Base-by-base conservation (phyloP, 2,329 filamentous ascomycete species). In the Aspergillus latus region DNA sequence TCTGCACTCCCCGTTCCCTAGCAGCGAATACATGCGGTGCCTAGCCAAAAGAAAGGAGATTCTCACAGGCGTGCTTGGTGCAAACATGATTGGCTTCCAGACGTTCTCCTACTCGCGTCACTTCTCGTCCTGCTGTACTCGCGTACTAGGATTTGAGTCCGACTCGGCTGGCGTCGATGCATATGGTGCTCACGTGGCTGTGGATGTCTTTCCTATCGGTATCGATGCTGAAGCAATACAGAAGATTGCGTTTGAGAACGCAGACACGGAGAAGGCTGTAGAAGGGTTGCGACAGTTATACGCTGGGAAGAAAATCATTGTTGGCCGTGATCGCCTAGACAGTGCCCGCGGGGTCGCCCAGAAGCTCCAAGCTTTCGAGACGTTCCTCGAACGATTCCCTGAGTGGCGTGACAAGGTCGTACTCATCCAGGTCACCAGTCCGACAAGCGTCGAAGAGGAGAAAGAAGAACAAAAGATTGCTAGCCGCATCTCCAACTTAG, bases 71-170 rank as follows among this genome's bases (percentile, higher is more conserved):
- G 86, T 96, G 46, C 80, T 97, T 42, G 92, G 93, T 15, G 85
- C 93, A 54, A 97, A 97, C 73, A 87, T 97, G 78, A 85, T 97
- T 60, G 92, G 92, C 1, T 97, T 97, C 77, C 93, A 97, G 74
- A 94, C 92, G 6, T 94, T 92, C 77, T 94, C 92, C 72, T 97
- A 96, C 74, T 93, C 92, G 11, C 86, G 92, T 26, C 93, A 97
- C 73, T 97, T 97, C 72, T 86, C 91, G 37, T 96, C 91, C 62
- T 97, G 92, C 76, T 97, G 92, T 75, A 95, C 91, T 1, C 86
- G 92, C 28, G 88, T 97, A 48, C 81, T 97, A 6, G 89, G 90
- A n/a, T 96, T 96, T 68, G 88, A 91, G 45, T 95, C 91, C 0
- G 92, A 92, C 57, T 86, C 86, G 1, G 86, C 88, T 3, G 91